These are phyloP conservation scores for Ciborinia camelliae DNA, from an alignment of 2,329 filamentous ascomycete genomes.

Conservation along the genomic window DNA sequence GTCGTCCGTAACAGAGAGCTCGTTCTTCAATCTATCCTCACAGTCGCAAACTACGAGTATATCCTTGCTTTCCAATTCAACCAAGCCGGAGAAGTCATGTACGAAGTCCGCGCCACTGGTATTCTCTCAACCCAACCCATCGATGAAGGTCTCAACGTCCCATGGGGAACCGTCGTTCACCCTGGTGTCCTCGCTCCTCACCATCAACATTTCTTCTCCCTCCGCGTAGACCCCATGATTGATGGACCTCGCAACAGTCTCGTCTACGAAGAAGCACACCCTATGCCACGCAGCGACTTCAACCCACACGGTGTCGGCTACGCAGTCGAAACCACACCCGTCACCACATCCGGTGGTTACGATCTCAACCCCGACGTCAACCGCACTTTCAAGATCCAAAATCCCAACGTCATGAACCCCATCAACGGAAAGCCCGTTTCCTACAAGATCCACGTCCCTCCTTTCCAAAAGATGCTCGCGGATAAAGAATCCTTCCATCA, in stretches of 20 bases:
- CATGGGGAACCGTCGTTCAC: constrained; percentile 66
- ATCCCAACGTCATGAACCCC: constrained; percentile 49
- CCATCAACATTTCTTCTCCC: constrained; percentile 75
- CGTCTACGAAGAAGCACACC: constrained; percentile 56
- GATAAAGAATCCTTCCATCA: constrained; percentile 46
- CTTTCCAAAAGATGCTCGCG: constrained; percentile 57
- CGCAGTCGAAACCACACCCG: constrained; percentile 45
- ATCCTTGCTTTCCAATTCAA: constrained; percentile 71
- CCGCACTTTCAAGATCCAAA: constrained; percentile 58
- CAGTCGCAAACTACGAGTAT: constrained; percentile 70
- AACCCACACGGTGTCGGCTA: constrained; percentile 54
- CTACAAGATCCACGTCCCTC: constrained; percentile 54
- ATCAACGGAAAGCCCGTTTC: constrained; percentile 52
- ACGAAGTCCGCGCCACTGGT: constrained; percentile 66
- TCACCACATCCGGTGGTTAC: constrained; percentile 46
- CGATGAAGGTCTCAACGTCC: constrained; percentile 60
- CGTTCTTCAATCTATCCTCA: constrained; percentile 68
- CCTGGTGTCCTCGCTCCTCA: constrained; percentile 66
- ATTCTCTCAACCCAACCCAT: constrained; percentile 66
- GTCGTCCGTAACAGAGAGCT: constrained; percentile 62
- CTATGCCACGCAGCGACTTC: constrained; percentile 53
- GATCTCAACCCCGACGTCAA: constrained; percentile 47
- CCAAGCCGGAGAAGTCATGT: constrained; percentile 63
- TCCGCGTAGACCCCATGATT: constrained; percentile 60
- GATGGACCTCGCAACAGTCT: constrained; percentile 54